Evolutionary conservation across 495 filamentous ascomycete genomes (phyloP).

Genomic region (Glonium stellatum): DNA sequence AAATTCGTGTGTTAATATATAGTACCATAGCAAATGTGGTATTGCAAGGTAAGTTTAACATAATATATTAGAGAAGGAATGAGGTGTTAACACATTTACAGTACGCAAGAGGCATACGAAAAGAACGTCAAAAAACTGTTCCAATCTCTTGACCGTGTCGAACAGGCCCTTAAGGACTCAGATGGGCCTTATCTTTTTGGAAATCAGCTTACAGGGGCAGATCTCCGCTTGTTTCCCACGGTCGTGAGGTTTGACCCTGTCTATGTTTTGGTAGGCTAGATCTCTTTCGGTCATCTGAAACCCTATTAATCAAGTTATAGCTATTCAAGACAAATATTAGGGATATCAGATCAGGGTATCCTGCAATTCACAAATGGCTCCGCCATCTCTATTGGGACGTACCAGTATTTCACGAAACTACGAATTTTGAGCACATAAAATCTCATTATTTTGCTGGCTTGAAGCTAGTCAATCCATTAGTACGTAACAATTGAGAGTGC

Average conservation of each 20-base stretch:
- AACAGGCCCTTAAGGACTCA: constrained; percentile 49
- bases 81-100: too few species aligned
- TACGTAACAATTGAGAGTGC: too few species aligned
- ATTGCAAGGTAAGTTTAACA: too few species aligned
- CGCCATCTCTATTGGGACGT: constrained; percentile 64
- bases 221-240: constrained; percentile 74
- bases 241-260: constrained; percentile 78
- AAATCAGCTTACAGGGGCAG: constrained; percentile 63
- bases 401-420: constrained; percentile 60
- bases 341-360: constrained; percentile 65
- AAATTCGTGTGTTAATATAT: too few species aligned
- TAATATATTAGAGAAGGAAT: too few species aligned
- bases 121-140: constrained; percentile 61
- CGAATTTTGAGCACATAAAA: constrained; percentile 46
- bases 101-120: constrained; percentile 66
- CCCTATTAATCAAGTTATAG: too few species aligned
- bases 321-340: constrained; percentile 87
- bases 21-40: too few species aligned
- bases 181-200: constrained; percentile 61
- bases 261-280: constrained; percentile 55
- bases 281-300: too few species aligned
- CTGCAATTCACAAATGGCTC: constrained; percentile 65
- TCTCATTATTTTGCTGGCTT: too few species aligned
- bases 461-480: too few species aligned
- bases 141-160: constrained; percentile 59